Conservation (phyloP, 1,284 basidiomycete species). For the Cryptococcus sp. region DNA sequence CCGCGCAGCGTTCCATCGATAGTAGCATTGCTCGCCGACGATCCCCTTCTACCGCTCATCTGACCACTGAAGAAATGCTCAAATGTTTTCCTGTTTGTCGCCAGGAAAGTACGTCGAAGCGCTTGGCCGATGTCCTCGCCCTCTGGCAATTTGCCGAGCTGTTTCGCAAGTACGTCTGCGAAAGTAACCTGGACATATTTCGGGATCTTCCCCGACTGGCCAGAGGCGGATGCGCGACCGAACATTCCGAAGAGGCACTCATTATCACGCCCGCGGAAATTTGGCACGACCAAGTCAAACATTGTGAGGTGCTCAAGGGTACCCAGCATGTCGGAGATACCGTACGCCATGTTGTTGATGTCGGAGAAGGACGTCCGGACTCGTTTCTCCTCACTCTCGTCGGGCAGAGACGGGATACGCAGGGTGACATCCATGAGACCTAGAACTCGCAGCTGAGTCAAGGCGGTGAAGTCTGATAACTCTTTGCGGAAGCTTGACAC, state of each 20-base stretch:
- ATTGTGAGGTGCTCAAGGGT: slow-evolving; percentile 74
- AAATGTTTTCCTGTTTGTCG: slow-evolving; percentile 76
- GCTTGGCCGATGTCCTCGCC: slow-evolving; percentile 71
- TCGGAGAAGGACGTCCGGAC: slow-evolving; percentile 90
- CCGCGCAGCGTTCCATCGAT: slow-evolving; percentile 28
- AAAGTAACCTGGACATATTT: slow-evolving; percentile 84
- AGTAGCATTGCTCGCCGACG: slow-evolving; percentile 59
- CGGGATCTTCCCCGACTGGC: slow-evolving; percentile 53
- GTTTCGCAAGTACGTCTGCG: slow-evolving; percentile 62
- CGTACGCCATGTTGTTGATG: slow-evolving; percentile 92
- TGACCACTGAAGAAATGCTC: slow-evolving; percentile 58
- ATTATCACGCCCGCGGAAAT: slow-evolving; percentile 73
- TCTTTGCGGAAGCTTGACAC: slow-evolving; percentile 53
- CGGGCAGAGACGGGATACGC: slow-evolving; percentile 78
- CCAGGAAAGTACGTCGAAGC: slow-evolving; percentile 79
- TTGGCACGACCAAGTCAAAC: slow-evolving; percentile 89
- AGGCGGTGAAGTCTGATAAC: slow-evolving; percentile 83
- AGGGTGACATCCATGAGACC: slow-evolving; percentile 98
- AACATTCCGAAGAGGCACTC: slow-evolving; percentile 98
- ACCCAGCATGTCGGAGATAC: slow-evolving; percentile 94
- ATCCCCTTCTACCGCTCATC: slow-evolving; percentile 63
- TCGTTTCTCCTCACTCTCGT: slow-evolving; percentile 87
- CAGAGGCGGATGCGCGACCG: slow-evolving; percentile 70
- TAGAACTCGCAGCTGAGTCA: slow-evolving; percentile 79
- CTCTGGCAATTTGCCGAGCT: slow-evolving; percentile 61